Base-by-base conservation (phyloP, 805 yeast species). In the Millerozyma miso region DNA sequence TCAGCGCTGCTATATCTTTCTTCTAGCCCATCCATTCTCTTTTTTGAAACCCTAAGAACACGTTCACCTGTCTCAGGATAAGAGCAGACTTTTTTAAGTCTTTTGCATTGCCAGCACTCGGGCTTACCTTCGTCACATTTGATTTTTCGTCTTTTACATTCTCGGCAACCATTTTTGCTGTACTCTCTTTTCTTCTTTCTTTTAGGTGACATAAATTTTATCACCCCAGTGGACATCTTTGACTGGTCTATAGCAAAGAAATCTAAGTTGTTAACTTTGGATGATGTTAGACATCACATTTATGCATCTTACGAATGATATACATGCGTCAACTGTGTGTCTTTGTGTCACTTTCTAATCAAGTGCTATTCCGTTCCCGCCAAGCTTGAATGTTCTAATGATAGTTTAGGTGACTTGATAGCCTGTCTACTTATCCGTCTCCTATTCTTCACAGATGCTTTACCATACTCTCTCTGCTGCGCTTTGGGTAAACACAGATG, bases 111-210 rank as follows among this genome's bases (percentile, higher is more conserved):
- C 59, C 67, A 59, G 44, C 73, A 67, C 43, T 40, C 51, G 34
- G 59, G 67, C 44, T 54, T 63, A 18, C 43, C 58, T 49, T 67
- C 73, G 33, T 65, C 69, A 36, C 73, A 67, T 45, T 70, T 70
- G 38, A 70, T 69, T 45, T 70, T 71, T 40, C 73, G 58, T 19
- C 72, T 56, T 45, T 69, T 70, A 48, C 76, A 71, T 44, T 67
- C 73, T 14, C 60, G 49, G 48, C 76, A 71, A 3, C 76, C 76
- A 14, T 58, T 60, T 42, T 62, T 61, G 48, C 60, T 57, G 47
- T 64, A 63, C 40, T 56, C 48, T 17, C 48, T 44, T 29, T 41
- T 44, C 7, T 34, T 38, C 14, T 26, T 31, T 17, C 23, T 33
- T 33, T 34, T 26, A 19, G 8, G 38, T 8, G 19, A n/a, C 17